phyloP scores from a whole-genome alignment of 345 rosid species.

The Balakata baccata region DNA sequence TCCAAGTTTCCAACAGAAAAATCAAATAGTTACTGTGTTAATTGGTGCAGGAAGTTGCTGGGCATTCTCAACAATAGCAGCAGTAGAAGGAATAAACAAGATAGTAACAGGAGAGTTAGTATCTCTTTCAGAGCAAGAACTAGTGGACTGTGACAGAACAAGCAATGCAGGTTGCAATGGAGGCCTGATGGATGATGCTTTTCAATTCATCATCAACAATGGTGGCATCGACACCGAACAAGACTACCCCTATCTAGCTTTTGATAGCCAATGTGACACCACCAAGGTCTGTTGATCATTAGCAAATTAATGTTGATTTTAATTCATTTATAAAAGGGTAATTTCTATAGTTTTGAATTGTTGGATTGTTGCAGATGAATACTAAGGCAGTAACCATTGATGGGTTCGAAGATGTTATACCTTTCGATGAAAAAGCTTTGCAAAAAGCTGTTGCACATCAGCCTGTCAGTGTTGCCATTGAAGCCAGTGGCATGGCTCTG shows the following conservation, averaged over 20 bases:
- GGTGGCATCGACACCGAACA: conserved; percentile 28
- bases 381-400: conserved; percentile 21
- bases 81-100: conserved; percentile 24
- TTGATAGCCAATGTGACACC: conserved; percentile 16
- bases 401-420: conserved; percentile 25
- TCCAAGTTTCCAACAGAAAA: background rate
- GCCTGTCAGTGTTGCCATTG: conserved; percentile 30
- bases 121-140: conserved; percentile 26
- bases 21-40: background rate
- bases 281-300: conserved; percentile 4
- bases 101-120: conserved; percentile 17
- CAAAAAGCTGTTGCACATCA: conserved; percentile 29
- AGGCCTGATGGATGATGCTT: conserved; percentile 28
- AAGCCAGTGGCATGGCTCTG: conserved; percentile 25
- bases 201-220: conserved; percentile 22
- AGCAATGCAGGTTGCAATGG: conserved; percentile 26
- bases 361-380: conserved; percentile 10
- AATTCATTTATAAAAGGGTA: too few relatives aligned
- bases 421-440: conserved; percentile 22
- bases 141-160: conserved; percentile 22
- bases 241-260: conserved; percentile 20
- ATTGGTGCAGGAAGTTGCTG: conserved; percentile 20
- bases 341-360: background rate
- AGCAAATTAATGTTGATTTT: too few relatives aligned
- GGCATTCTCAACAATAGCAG: conserved; percentile 24